These are phyloP conservation scores for Cucumis cinereus DNA, from an alignment of 306 rosid genomes.

Conservation along the genomic window DNA sequence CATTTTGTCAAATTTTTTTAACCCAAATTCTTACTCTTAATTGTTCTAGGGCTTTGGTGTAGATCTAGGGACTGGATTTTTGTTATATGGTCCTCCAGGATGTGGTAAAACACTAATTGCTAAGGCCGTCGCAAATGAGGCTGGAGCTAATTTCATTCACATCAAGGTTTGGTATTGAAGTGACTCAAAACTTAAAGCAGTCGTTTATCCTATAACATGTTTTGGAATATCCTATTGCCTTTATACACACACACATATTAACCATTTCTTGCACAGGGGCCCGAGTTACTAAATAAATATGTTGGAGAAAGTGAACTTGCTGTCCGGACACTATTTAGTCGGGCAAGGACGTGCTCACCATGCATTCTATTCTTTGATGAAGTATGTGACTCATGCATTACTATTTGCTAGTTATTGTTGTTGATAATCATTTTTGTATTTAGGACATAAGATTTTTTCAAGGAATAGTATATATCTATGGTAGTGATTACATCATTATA, in stretches of 20 bases:
- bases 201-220: background rate
- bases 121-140: constrained; percentile 85
- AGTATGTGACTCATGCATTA: constrained; percentile 29
- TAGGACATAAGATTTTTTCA: background rate
- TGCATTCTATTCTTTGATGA: constrained; percentile 83
- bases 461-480: background rate
- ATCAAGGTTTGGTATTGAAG: constrained; percentile 32
- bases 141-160: constrained; percentile 80
- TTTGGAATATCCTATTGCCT: background rate
- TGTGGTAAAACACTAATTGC: constrained; percentile 94
- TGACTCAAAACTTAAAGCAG: background rate
- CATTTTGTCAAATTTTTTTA: background rate
- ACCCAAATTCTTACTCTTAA: background rate
- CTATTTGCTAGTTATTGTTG: background rate
- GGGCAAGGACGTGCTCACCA: constrained; percentile 77
- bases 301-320: constrained; percentile 85
- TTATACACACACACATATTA: too few relatives aligned
- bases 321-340: constrained; percentile 53
- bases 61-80: constrained; percentile 62
- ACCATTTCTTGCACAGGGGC: constrained; percentile 30
- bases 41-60: constrained; percentile 49
- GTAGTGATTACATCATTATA: background rate
- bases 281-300: constrained; percentile 72
- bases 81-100: constrained; percentile 94
- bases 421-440: background rate